Conservation (phyloP, 352 stramenopile genomes). For the Pythium phragmiticola region DNA sequence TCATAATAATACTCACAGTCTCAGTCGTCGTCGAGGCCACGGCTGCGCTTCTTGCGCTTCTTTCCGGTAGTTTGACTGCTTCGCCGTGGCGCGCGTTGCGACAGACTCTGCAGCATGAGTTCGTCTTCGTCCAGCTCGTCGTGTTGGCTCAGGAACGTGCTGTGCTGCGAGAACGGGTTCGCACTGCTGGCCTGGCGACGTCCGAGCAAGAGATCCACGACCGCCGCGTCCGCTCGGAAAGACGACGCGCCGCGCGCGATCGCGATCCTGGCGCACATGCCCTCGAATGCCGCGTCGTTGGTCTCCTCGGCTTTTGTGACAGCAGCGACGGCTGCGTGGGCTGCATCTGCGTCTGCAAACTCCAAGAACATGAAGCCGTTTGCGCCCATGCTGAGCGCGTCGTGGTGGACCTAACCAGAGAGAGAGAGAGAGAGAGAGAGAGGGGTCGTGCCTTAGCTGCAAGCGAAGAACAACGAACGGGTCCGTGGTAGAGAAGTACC, state of each 20-base stretch:
- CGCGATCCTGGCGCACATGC: constrained; percentile 49
- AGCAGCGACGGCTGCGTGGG: constrained; percentile 33
- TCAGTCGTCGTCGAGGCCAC: not conserved
- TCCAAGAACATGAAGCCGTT: constrained; percentile 73
- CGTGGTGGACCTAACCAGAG: constrained; percentile 53
- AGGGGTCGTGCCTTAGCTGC: not conserved
- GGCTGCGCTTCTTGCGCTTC: constrained; percentile 30
- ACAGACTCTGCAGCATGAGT: constrained; percentile 74
- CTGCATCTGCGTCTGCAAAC: constrained; percentile 39
- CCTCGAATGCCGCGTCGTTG: constrained; percentile 24
- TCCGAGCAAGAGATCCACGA: constrained; percentile 56
- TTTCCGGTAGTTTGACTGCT: constrained; percentile 19
- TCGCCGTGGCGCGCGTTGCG: constrained; percentile 48
- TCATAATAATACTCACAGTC: too few relatives aligned
- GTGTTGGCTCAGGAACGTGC: constrained; percentile 21
- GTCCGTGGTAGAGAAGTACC: constrained; percentile 27
- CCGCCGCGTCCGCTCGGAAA: constrained; percentile 31
- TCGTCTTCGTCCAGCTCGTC: constrained; percentile 50
- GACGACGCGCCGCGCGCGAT: constrained; percentile 34
- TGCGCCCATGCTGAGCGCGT: constrained; percentile 54
- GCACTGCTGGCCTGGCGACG: constrained; percentile 30
- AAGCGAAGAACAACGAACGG: not conserved
- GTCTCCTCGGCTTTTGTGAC: constrained; percentile 33
- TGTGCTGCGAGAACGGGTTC: constrained; percentile 55
- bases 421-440: not conserved